phyloP scores from a whole-genome alignment of 129 eudicot species.

The Kitagawia praeruptora region DNA sequence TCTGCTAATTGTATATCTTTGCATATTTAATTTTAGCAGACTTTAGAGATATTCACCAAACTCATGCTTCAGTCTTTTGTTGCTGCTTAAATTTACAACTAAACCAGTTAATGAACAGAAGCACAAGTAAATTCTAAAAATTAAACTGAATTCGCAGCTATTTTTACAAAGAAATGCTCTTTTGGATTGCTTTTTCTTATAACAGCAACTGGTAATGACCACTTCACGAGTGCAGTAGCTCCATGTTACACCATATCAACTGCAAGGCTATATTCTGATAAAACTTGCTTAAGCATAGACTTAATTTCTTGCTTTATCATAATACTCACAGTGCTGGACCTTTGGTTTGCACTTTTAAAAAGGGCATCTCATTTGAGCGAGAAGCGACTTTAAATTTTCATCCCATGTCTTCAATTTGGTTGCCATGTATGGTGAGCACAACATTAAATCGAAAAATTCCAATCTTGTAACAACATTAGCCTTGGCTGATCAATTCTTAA shows the following conservation, averaged over 20 bases:
- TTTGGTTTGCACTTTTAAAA: slow-evolving; percentile 73
- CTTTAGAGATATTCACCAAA: too few species aligned
- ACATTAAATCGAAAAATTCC: slow-evolving; percentile 91
- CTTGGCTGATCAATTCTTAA: slow-evolving; percentile 80
- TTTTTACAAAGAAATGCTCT: too few species aligned
- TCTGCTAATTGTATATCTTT: neutral
- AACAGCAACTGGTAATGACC: too few species aligned
- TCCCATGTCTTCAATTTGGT: slow-evolving; percentile 86
- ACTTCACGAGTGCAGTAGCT: too few species aligned
- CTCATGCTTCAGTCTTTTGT: too few species aligned
- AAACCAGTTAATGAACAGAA: too few species aligned
- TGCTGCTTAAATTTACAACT: too few species aligned
- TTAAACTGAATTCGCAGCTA: too few species aligned
- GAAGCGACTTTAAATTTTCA: slow-evolving; percentile 67
- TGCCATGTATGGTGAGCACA: slow-evolving; percentile 79
- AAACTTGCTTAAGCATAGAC: slow-evolving; percentile 70
- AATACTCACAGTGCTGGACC: slow-evolving; percentile 63
- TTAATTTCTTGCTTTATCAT: slow-evolving; percentile 74
- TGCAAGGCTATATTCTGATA: slow-evolving; percentile 88
- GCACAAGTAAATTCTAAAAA: too few species aligned
- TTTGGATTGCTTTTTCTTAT: too few species aligned
- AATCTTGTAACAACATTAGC: slow-evolving; percentile 82
- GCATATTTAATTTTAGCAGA: too few species aligned
- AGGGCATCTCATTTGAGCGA: slow-evolving; percentile 89
- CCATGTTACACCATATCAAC: too few species aligned